Evolutionary conservation across 371 early-diverging fungal species (phyloP), one percentile per base, ranked within the genome.

Genomic region (Mucor irregularis): DNA sequence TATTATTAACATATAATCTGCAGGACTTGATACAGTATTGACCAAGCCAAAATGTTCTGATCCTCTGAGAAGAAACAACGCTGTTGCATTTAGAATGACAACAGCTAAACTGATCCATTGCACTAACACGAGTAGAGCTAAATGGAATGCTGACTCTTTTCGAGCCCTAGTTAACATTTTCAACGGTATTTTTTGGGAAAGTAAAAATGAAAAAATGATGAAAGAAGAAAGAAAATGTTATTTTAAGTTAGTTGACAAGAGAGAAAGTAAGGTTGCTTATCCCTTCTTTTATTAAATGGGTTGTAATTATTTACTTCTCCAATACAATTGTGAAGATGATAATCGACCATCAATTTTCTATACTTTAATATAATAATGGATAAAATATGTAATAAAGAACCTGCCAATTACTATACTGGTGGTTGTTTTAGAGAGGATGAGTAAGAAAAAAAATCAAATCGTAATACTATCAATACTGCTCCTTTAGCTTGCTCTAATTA

Each of bases 1-100:
- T 9, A 61, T 54, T 8, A 61, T 4, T 26, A 61, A 37, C 14
- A 49, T 52, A 34, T 61, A 61, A 29, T 61, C 61, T 25, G 49
- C 40, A 34, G 44, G 61, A 37, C 54, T 54, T 13, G 49, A 34
- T 11, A 48, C 21, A 8, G 13, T 22, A n/a, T 19, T 47, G 7
- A 49, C 54, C 7, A 61, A 25, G 10, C 61, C 55, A 33, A 44
- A 17, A 21, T 54, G 42, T 16, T 54, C 10, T 48, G 48, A 46
- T 10, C 14, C n/a, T 22, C 50, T 37, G 16, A 58, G 35, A 26
- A 54, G 39, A 33, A 49, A 54, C 30, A 61, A 39, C 19, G 61
- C 61, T 25, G 55, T 61, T 53, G 54, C 61, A 61, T 61, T 61
- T 49, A 61, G 35, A 31, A 61, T 61, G 37, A 61, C 54, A 49